phyloP scores from a whole-genome alignment of 345 rosid species.

The Pistacia integerrima region DNA sequence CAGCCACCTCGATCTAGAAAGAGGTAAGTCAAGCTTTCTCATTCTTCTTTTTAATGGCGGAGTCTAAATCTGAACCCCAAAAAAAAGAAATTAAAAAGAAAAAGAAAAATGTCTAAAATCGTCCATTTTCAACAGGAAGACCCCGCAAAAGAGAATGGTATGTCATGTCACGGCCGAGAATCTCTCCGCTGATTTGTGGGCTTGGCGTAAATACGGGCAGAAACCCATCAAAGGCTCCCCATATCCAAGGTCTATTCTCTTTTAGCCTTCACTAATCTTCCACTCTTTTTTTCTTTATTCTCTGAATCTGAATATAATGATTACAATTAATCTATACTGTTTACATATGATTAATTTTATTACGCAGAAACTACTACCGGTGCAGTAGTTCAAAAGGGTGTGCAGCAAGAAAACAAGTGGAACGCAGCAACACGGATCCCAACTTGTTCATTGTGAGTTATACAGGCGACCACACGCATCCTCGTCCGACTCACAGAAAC shows the following conservation, averaged over 20 bases:
- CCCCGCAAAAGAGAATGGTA: conserved; percentile 62
- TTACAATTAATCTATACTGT: too few relatives aligned
- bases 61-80: too few relatives aligned
- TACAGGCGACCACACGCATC: conserved; percentile 90
- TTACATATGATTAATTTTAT: background rate
- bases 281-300: background rate
- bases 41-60: background rate
- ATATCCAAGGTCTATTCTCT: conserved; percentile 61
- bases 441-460: conserved; percentile 65
- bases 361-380: conserved; percentile 76
- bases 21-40: conserved; percentile 28
- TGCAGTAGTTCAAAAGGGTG: conserved; percentile 94
- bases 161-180: conserved; percentile 74
- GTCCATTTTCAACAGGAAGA: conserved; percentile 48
- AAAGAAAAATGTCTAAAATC: background rate
- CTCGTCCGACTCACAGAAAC: conserved; percentile 85
- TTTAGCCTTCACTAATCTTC: background rate
- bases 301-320: background rate
- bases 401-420: conserved; percentile 88
- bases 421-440: conserved; percentile 66
- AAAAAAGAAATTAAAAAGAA: too few relatives aligned
- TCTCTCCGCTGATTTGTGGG: conserved; percentile 83
- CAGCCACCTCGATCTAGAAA: conserved; percentile 56
- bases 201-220: conserved; percentile 97
- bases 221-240: conserved; percentile 97